A percentile compares a stretch with the other conserved stretches of the same genome.
These are phyloP conservation scores for Globisporangium heterothallicum DNA, from an alignment of 352 stramenopile species.

Conservation along the genomic window DNA sequence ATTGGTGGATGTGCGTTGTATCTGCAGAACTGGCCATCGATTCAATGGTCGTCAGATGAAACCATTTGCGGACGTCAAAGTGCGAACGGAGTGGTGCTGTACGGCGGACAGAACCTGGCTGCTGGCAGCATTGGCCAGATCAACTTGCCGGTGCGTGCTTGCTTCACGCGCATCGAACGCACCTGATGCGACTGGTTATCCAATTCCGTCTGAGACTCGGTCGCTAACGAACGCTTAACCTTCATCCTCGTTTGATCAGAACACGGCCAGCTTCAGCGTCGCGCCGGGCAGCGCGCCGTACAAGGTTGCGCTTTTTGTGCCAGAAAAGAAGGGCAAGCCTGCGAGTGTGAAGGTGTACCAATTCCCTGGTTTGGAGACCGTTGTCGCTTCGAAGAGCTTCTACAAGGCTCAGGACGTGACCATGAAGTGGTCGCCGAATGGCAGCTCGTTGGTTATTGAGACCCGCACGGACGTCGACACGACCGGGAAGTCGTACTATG, in stretches of 20 bases:
- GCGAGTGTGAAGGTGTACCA: conserved; percentile 83
- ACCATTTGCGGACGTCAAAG: conserved; percentile 77
- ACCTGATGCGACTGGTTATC: too few relatives aligned
- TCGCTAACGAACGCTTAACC: too few relatives aligned
- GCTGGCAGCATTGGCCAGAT: conserved; percentile 65
- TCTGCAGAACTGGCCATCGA: conserved; percentile 78
- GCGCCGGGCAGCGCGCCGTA: conserved; percentile 69
- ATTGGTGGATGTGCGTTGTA: conserved; percentile 4
- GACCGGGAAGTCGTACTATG: conserved; percentile 96
- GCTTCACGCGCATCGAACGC: too few relatives aligned
- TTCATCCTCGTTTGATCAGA: too few relatives aligned
- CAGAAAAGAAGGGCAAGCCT: conserved; percentile 87
- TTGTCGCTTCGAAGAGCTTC: conserved; percentile 83
- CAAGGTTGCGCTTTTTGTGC: conserved; percentile 84
- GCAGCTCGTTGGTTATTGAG: conserved; percentile 84
- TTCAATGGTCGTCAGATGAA: conserved; percentile 90
- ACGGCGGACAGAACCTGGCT: conserved; percentile 61
- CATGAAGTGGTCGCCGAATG: conserved; percentile 88
- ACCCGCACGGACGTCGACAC: conserved; percentile 91
- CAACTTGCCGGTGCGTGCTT: conserved; percentile 45
- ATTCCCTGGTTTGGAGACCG: conserved; percentile 58
- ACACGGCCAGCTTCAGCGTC: conserved; percentile 82
- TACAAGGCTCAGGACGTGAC: conserved; percentile 89
- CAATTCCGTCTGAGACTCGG: too few relatives aligned
- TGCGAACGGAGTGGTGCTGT: conserved; percentile 70